A percentile compares a stretch with the other conserved stretches of the same genome.
Conservation (phyloP, 2,329 filamentous ascomycete species). For the Paecilomyces fulvus region DNA sequence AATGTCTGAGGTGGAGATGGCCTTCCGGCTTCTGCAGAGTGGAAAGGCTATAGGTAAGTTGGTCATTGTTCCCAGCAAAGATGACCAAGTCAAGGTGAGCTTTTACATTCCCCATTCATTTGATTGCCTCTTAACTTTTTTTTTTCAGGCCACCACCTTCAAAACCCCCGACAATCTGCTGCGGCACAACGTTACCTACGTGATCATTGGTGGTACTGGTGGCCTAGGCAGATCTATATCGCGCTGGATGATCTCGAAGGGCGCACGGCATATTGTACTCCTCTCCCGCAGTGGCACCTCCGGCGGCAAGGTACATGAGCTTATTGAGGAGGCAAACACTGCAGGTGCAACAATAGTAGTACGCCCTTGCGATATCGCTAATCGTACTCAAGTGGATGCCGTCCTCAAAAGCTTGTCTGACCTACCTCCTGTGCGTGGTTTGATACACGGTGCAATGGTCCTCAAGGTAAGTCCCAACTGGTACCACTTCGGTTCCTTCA, state of each 20-base stretch:
- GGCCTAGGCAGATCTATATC: conserved; percentile 20
- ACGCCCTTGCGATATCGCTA: background rate
- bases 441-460: background rate
- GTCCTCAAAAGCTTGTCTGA: background rate
- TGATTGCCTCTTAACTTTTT: background rate
- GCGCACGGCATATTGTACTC: conserved; percentile 21
- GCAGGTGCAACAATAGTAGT: background rate
- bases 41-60: background rate
- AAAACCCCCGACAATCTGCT: background rate
- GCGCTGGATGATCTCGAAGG: conserved; percentile 19
- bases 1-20: background rate
- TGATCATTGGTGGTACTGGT: conserved; percentile 21
- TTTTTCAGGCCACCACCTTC: background rate
- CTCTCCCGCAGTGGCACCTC: conserved; percentile 7
- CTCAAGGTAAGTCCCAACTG: background rate
- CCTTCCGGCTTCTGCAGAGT: background rate
- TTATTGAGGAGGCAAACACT: background rate
- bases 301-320: background rate
- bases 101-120: background rate
- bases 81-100: background rate
- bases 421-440: background rate
- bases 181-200: conserved; percentile 10
- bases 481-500: background rate
- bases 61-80: background rate
- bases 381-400: background rate